These are phyloP conservation scores for Arthrobotrys sphaeroides DNA, from an alignment of 2,329 filamentous ascomycete species.

Conservation along the genomic window DNA sequence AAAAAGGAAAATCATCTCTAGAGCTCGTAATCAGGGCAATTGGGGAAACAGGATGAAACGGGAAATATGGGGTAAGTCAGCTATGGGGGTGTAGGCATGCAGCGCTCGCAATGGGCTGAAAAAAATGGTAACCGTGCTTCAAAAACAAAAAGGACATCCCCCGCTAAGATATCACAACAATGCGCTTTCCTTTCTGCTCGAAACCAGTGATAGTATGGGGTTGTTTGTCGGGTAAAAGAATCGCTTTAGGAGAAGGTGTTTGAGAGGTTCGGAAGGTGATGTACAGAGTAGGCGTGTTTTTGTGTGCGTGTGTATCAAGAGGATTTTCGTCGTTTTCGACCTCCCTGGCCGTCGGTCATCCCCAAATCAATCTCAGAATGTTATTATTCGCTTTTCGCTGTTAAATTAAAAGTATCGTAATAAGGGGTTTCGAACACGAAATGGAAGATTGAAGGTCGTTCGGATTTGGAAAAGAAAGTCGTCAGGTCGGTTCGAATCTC, in stretches of 20 bases:
- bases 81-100: constrained; percentile 9
- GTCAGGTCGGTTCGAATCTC: neutral
- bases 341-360: neutral
- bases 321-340: too few species aligned
- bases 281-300: neutral
- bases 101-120: neutral
- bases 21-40: constrained; percentile 53
- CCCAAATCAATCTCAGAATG: constrained; percentile 1
- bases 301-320: neutral
- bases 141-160: constrained; percentile 25
- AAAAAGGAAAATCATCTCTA: constrained; percentile 53
- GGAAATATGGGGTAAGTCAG: neutral
- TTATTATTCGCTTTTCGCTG: constrained; percentile 21
- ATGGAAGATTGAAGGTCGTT: constrained; percentile 18
- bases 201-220: neutral
- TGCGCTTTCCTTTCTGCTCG: constrained; percentile 13
- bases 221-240: neutral
- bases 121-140: constrained; percentile 13
- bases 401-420: constrained; percentile 42
- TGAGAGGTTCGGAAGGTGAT: neutral
- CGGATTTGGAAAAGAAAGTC: neutral
- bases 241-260: neutral
- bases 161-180: constrained; percentile 46
- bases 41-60: constrained; percentile 5
- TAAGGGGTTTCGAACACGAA: constrained; percentile 23